Conservation (phyloP, 495 filamentous ascomycete species). For the Coniosporium apollinis region DNA sequence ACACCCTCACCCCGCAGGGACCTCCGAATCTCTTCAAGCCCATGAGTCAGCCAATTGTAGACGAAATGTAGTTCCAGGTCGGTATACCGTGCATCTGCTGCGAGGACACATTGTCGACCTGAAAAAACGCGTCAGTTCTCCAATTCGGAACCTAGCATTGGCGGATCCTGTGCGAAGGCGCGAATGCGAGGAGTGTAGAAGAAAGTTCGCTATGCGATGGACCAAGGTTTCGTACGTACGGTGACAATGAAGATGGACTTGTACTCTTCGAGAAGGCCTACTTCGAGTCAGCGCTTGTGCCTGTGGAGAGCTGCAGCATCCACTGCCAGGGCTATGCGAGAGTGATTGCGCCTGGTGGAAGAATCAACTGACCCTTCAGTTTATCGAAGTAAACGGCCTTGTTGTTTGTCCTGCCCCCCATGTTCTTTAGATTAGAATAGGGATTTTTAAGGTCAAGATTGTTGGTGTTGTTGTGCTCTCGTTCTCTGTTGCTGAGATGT, state of each 20-base stretch:
- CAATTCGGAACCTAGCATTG: constrained; percentile 43
- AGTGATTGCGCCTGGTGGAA: no score
- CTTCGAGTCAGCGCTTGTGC: no score
- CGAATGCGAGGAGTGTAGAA: no score
- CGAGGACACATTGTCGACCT: constrained; percentile 49
- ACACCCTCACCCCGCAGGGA: constrained; percentile 75
- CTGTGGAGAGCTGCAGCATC: no score
- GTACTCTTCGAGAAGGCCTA: constrained; percentile 80
- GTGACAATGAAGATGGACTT: constrained; percentile 90
- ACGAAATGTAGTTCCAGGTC: no score
- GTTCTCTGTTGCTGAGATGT: no score
- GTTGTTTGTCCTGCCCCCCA: constrained; percentile 10
- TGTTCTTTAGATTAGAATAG: not conserved
- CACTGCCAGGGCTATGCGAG: no score
- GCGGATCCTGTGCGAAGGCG: no score
- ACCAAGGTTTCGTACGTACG: constrained; percentile 55
- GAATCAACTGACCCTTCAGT: no score
- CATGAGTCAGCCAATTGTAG: no score
- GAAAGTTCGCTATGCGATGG: no score
- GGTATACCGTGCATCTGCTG: constrained; percentile 99
- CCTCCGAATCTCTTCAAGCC: constrained; percentile 92
- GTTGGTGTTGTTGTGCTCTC: no score
- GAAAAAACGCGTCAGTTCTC: not conserved
- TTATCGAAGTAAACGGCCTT: constrained; percentile 99
- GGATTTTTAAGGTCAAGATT: not conserved